Base-by-base conservation (phyloP, 208 protist genomes). In the Lotmaria passim region DNA sequence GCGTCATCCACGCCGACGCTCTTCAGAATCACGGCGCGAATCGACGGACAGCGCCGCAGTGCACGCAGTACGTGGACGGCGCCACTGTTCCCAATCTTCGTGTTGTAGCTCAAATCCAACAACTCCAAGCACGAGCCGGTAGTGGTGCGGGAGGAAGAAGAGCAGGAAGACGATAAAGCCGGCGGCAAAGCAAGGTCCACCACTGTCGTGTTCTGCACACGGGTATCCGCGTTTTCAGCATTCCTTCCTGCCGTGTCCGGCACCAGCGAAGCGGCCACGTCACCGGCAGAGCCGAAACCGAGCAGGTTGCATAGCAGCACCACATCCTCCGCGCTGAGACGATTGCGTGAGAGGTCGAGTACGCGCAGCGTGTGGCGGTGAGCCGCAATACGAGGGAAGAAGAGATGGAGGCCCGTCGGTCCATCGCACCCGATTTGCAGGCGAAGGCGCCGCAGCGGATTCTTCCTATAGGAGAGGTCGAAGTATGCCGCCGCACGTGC, bases 81-180 rank as follows among this genome's bases (percentile, higher is more conserved):
- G 7, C 89, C 91, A 26, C 44, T 57, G 71, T 96, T 93, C 31
- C 89, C 87, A 7, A 96, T 65, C 19, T 65, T 57, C 12, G 73
- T 59, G 74, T 96, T 96, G 67, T 93, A 96, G 64, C 91, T 96
- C n/a, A 96, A 72, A 62, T 94, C 87, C 33, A 96, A 58, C 38
- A 94, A 57, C 67, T 94, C 83, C 43, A 96, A 64, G n/a, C 55
- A 62, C 7, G 78, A 68, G 21, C 23, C 47, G 5, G 68, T 3
- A 23, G 60, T 8, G 78, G 57, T 7, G n/a, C 17, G 8, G 19
- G 39, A 33, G 36, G 53, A 67, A 41, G 41, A 30, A 30, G 12
- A 23, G 7, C 47, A 44, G 38, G 57, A 24, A 23, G 23, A 7
- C n/a, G 46, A 28, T 12, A 56, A 33, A 23, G 7, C 30, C 12